Evolutionary conservation across 805 yeast species (phyloP), one percentile per base, ranked within the genome.

Genomic region (Tetrapisispora fleetii): DNA sequence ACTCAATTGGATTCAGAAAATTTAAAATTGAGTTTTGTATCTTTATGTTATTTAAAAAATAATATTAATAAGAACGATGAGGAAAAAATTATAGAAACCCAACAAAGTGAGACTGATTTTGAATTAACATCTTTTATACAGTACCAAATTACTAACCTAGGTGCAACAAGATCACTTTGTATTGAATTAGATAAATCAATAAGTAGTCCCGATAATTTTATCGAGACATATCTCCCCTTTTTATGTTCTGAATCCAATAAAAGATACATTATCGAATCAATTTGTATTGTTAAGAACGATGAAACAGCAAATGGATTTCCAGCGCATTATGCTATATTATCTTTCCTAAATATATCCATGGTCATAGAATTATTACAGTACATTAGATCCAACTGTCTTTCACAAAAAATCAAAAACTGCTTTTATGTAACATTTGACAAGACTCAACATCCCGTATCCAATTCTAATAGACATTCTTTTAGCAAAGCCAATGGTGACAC

Each of bases 31-130:
- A 58, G 60, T 45, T 70, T 69, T 51, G 67, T 69, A 1, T 50
- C 53, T 1, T 46, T 64, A 28, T 65, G 65, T 43, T 63, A 65
- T 27, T 73, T 76, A 33, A 73, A 73, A 43, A 55, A 71, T 75
- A 48, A 44, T 22, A 38, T 40, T 4, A 50, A 41, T 4, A 24
- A 18, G 33, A 16, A 32, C 39, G 40, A 3, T 70, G 70, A 50
- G 64, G 72, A 41, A 72, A 68, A 45, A 74, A 40, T 7, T 8
- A 17, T 16, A 4, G 17, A 40, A 14, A 6, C 14, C 14, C 16
- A 40, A 40, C 24, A 40, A 40, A 16, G 74, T 56, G 75, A 74
- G 27, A 27, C 22, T 14, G 32, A 32, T 39, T 17, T 27, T n/a
- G 37, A 30, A 19, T n/a, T 46, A 10, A 43, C 48, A 24, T 47